A percentile compares a stretch with the other conserved stretches of the same genome.
Evolutionary conservation across 116 monocot genomes (phyloP).

Genomic region (Cymodocea nodosa): DNA sequence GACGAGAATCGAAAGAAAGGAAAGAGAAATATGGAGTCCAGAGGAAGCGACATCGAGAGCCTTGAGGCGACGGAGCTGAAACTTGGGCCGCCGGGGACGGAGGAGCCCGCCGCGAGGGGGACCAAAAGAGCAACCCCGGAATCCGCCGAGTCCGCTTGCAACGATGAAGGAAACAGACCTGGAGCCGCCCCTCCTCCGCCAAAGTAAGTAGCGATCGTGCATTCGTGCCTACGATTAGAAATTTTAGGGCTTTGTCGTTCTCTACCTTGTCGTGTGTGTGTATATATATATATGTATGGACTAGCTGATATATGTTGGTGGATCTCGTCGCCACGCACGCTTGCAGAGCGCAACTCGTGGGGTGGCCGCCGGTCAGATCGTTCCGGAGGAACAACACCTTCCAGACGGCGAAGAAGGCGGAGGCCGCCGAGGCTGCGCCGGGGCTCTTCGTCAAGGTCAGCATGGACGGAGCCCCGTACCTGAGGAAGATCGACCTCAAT

Average conservation of each 20-base stretch:
- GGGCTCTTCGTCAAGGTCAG: conserved; percentile 77
- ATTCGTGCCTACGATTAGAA: background rate
- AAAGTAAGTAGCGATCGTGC: conserved; percentile 7
- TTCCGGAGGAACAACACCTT: conserved; percentile 41
- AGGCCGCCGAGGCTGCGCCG: background rate
- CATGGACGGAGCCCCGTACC: conserved; percentile 91
- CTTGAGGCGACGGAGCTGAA: conserved; percentile 69
- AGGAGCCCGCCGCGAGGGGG: conserved; percentile 3
- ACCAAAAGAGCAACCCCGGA: conserved; percentile 26
- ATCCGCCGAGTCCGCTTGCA: background rate
- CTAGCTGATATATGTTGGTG: too few relatives aligned
- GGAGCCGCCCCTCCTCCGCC: background rate
- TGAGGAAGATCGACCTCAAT: conserved; percentile 84
- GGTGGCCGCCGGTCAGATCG: conserved; percentile 72
- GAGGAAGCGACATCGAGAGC: conserved; percentile 13
- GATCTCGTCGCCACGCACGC: too few relatives aligned
- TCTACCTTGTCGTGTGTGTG: too few relatives aligned
- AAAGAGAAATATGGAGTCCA: background rate
- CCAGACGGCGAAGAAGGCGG: conserved; percentile 3
- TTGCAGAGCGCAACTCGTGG: conserved; percentile 58
- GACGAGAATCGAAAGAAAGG: too few relatives aligned
- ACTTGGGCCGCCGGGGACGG: conserved; percentile 57
- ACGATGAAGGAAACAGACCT: background rate
- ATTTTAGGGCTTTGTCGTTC: too few relatives aligned
- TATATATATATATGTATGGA: too few relatives aligned